These are phyloP conservation scores for Rhizomucor pusillus DNA, from an alignment of 371 early-diverging fungal genomes.

Conservation along the genomic window DNA sequence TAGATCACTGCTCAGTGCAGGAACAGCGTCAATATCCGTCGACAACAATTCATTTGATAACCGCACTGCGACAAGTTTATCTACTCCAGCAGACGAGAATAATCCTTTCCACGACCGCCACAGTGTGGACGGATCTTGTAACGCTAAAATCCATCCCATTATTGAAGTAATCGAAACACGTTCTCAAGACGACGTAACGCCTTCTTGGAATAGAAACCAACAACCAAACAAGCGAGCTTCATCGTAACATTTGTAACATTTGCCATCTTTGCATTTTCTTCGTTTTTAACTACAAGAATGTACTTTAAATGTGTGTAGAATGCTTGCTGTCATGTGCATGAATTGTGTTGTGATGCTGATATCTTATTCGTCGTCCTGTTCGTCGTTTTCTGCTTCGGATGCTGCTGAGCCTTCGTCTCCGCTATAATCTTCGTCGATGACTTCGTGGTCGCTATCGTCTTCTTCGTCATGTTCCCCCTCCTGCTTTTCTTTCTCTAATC, in stretches of 20 bases:
- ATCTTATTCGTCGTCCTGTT: too few relatives aligned
- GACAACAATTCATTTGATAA: too few relatives aligned
- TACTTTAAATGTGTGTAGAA: background rate
- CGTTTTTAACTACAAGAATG: too few relatives aligned
- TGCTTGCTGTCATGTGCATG: too few relatives aligned
- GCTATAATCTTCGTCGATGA: background rate
- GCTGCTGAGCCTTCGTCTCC: background rate
- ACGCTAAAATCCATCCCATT: background rate
- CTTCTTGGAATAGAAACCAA: too few relatives aligned
- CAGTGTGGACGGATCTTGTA: conserved; percentile 8
- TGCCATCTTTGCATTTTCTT: too few relatives aligned
- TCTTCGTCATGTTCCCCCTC: background rate
- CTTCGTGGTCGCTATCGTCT: background rate
- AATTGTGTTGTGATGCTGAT: too few relatives aligned
- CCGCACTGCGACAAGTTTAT: conserved; percentile 3
- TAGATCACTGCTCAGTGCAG: too few relatives aligned
- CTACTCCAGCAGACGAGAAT: background rate
- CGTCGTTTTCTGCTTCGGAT: background rate
- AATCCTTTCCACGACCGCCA: conserved; percentile 44
- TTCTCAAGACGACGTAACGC: background rate
- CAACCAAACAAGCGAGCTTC: too few relatives aligned
- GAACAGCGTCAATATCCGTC: too few relatives aligned
- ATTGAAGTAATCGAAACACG: background rate
- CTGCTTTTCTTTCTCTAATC: conserved; percentile 12
- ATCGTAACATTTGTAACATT: too few relatives aligned